Evolutionary conservation across 257 asterid genomes (phyloP).

Genomic region (Fraxinus pennsylvanica): DNA sequence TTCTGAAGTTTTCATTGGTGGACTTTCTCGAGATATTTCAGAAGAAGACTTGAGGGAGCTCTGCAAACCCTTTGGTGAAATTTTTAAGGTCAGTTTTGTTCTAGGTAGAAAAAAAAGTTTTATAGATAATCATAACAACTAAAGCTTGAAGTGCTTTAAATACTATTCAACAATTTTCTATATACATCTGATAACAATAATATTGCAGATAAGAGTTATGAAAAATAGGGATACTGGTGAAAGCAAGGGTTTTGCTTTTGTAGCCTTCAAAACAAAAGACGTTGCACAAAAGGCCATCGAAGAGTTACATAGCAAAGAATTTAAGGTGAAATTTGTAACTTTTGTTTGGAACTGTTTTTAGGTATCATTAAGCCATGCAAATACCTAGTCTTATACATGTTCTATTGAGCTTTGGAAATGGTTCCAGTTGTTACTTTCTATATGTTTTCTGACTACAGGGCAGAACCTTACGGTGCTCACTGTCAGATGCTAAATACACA

Average conservation of each 20-base stretch:
- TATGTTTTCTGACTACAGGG: conserved; percentile 62
- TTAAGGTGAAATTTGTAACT: conserved; percentile 55
- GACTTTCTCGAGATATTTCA: conserved; percentile 77
- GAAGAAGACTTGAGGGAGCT: conserved; percentile 82
- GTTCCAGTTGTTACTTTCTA: conserved; percentile 14
- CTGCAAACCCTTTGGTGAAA: conserved; percentile 78
- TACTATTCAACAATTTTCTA: not conserved
- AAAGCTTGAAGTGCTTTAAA: not conserved
- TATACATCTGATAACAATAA: conserved; percentile 24
- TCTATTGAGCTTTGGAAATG: conserved; percentile 7
- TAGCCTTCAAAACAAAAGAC: conserved; percentile 76
- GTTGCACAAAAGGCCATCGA: conserved; percentile 87
- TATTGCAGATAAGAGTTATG: conserved; percentile 80
- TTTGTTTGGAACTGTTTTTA: not conserved
- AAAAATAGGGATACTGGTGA: conserved; percentile 94
- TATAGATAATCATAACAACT: not conserved
- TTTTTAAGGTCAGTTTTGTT: conserved; percentile 62
- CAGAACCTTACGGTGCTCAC: conserved; percentile 76
- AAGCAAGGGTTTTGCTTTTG: conserved; percentile 97
- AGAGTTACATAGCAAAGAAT: conserved; percentile 77
- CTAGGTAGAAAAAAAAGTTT: not conserved
- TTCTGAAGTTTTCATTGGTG: conserved; percentile 92
- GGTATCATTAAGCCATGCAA: conserved; percentile 10
- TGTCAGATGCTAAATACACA: conserved; percentile 85
- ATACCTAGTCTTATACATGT: conserved; percentile 3